Evolutionary conservation across 371 early-diverging fungal species (phyloP), one percentile per base, ranked within the genome.

Genomic region (Mortierella sp.): DNA sequence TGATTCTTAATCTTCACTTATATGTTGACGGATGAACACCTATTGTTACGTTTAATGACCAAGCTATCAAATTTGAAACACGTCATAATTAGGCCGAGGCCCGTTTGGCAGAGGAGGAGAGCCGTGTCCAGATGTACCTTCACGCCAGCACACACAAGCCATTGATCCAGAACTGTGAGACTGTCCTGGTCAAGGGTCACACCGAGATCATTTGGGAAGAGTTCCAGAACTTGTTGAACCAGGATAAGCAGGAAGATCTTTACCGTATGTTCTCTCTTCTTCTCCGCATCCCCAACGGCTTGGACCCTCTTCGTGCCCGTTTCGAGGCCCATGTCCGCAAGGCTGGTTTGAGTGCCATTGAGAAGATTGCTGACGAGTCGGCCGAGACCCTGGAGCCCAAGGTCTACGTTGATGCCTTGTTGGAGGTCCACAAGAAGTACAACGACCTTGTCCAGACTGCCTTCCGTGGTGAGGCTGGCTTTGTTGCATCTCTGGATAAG

Each of bases 401-500:
- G 83, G 92, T 92, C 45, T 98, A 97, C 85, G 96, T 97, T 6
- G 93, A 95, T 70, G 94, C 96, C 2, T 85, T 97, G 34, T 89
- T 98, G 54, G 90, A 91, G 58, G 96, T 97, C 10, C 96, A 97
- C 79, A 92, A 90, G 50, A 95, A 96, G 89, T 98, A 95, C 88
- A 90, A 94, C 54, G 92, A 92, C 42, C 89, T 97, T 42, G 94
- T 96, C 8, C 90, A 91, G 77, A 89, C 89, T 1, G 94, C 97
- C 6, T 97, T 97, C 88, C 88, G 91, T 78, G 94, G 94, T 26
- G 97, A 98, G 71, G 91, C 97, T n/a, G 97, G 97, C 0, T 97
- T 98, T 88, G 96, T 95, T 42, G 97, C 95, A 63, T 93, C 97
- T n/a, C 88, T 98, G 57, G 98, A 98, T 89, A 95, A 95, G 79